Conservation (phyloP, 2,329 filamentous ascomycete genomes). For the Rutstroemia sydowiana region DNA sequence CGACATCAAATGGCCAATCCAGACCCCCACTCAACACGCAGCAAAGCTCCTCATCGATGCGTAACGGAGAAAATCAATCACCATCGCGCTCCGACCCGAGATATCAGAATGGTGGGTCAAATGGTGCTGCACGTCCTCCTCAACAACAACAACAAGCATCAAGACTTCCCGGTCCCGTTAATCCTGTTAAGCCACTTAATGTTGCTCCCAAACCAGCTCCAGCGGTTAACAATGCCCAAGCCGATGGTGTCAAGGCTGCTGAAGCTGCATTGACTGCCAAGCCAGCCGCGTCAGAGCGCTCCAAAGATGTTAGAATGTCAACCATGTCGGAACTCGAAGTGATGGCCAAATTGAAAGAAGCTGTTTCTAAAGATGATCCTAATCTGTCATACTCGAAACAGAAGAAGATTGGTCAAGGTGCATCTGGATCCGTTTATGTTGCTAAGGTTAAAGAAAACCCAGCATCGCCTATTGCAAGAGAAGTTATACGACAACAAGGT, state of each 20-base stretch:
- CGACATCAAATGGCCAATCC: slow-evolving; percentile 34
- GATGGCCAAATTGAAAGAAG: slow-evolving; percentile 90
- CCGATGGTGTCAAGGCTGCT: slow-evolving; percentile 76
- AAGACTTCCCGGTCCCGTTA: slow-evolving; percentile 47
- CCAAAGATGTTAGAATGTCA: slow-evolving; percentile 95
- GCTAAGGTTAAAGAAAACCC: slow-evolving; percentile 89
- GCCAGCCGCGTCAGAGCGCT: slow-evolving; percentile 58
- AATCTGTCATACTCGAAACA: slow-evolving; percentile 96
- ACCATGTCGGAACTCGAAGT: slow-evolving; percentile 97
- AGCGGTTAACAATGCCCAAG: slow-evolving; percentile 31
- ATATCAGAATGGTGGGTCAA: slow-evolving; percentile 37
- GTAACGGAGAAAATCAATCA: slow-evolving; percentile 25
- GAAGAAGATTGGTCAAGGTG: slow-evolving; percentile 95
- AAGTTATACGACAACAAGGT: slow-evolving; percentile 72
- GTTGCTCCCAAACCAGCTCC: slow-evolving; percentile 60
- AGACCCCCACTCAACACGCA: slow-evolving; percentile 45
- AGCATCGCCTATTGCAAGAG: slow-evolving; percentile 69
- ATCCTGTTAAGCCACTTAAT: slow-evolving; percentile 67
- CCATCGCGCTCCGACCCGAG: slow-evolving; percentile 28
- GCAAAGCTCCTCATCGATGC: slow-evolving; percentile 40
- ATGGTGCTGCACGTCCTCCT: no score
- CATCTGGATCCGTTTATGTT: slow-evolving; percentile 92
- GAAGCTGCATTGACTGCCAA: slow-evolving; percentile 85
- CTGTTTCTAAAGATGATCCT: slow-evolving; percentile 92
- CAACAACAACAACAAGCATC: slow-evolving; percentile 37